phyloP scores from a whole-genome alignment of 1,284 basidiomycete genomes.

The Leccinum laetum region DNA sequence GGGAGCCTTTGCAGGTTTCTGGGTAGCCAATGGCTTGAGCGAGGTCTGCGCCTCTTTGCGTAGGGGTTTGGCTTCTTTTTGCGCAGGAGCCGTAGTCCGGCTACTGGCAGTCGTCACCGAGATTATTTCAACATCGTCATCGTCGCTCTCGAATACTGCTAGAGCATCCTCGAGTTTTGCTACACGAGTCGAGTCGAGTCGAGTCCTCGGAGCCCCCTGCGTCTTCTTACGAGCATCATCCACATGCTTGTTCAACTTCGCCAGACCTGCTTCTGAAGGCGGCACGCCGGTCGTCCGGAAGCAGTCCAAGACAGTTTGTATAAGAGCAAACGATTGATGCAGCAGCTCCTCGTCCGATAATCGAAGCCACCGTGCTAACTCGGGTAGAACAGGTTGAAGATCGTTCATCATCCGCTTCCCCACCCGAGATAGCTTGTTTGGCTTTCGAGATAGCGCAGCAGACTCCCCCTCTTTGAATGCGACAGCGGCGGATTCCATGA shows the following conservation, averaged over 20 bases:
- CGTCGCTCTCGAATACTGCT: constrained; percentile 50
- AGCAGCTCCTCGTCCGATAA: constrained; percentile 88
- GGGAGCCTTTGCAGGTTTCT: constrained; percentile 25
- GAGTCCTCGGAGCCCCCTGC: constrained; percentile 44
- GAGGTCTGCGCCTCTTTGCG: constrained; percentile 27
- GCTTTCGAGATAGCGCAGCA: constrained; percentile 27
- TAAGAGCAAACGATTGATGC: constrained; percentile 82
- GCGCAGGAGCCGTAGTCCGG: constrained; percentile 12
- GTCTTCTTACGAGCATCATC: constrained; percentile 53
- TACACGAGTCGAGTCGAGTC: constrained; percentile 58
- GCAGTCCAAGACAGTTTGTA: constrained; percentile 75
- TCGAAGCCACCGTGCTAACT: constrained; percentile 84
- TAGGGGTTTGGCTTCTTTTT: constrained; percentile 16
- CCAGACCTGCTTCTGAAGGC: constrained; percentile 50
- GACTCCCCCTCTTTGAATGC: constrained; percentile 30
- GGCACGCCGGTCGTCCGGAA: constrained; percentile 57
- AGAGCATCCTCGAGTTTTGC: constrained; percentile 59
- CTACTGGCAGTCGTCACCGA: constrained; percentile 23
- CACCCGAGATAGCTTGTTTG: constrained; percentile 43
- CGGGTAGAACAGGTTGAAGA: constrained; percentile 76
- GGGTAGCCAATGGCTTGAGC: constrained; percentile 15
- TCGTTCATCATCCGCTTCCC: constrained; percentile 77
- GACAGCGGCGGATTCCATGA: constrained; percentile 72
- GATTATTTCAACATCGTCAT: constrained; percentile 49
- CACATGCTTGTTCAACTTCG: constrained; percentile 60